Evolutionary conservation across 2,329 filamentous ascomycete genomes (phyloP), one percentile per base, ranked within the genome.

Genomic region (Eutypella sp.): DNA sequence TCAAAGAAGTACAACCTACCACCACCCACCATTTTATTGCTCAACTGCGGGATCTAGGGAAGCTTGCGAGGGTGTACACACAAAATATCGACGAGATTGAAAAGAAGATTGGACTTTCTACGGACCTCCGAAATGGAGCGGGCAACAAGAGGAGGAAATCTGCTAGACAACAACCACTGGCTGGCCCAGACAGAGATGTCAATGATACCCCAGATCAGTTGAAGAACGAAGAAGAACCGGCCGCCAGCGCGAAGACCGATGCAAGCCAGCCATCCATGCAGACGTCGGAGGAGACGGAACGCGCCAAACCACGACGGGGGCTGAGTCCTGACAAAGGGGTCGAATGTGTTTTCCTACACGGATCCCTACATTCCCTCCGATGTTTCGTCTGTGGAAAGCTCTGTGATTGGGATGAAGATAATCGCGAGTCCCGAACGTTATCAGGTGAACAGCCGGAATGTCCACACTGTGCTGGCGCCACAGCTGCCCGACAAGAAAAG

Each of bases 41-140:
- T 37, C 77, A 81, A 27, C 70, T 89, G 5, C 75, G 82, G 38
- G 82, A 87, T 57, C 74, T 78, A 4, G 81, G 83, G 3, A 84
- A 85, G 51, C 70, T 89, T 5, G 81, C 87, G 25, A 72, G 84
- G 33, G 86, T 84, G 56, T 89, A 89, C 56, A 88, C 84, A 0
- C 84, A 89, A 54, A 89, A 88, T 52, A 88, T 89, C 52, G 84
- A 89, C 54, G 80, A 82, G 50, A 78, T 89, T 6, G 85, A 89
- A 59, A 80, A 83, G 57, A 81, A 84, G 46, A 82, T 86, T 37
- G 84, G 84, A 3, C 68, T 88, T 3, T 79, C 75, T 15, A 85
- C 82, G 0, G 75, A 82, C 44, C 69, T 88, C 8, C 67, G 70
- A 10, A 71, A 77, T 25, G 84, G 84, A 0, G 76, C 81, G 1